Evolutionary conservation across 257 asterid species (phyloP), one percentile per base, ranked within the genome.

Genomic region (Solanum sparsipilum): DNA sequence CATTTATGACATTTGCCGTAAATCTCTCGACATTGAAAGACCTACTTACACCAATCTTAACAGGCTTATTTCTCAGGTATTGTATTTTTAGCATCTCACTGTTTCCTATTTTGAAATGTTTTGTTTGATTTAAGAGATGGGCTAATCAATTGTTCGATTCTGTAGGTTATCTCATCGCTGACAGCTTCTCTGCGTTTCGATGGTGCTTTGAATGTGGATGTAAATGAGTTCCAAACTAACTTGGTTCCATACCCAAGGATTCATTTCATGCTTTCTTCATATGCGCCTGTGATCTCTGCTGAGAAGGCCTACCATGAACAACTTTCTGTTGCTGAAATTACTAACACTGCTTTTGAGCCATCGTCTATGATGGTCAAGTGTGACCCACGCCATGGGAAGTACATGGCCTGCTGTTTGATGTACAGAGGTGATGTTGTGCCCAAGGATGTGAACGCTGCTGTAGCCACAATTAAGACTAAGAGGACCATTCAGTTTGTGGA

Each of bases 351-450:
- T 0, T 96, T 96, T 5, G 99, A 96, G 93, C 99, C 99, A 18
- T 96, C 99, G 0, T 96, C 99, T 81, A 96, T 96, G 99, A 96
- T 96, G 99, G 99, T 96, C 2, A 96, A 96, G 29, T 96, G 99
- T 6, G 99, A 96, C 52, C 99, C 99, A 0, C 98, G 99, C 76
- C 99, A 96, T 11, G 99, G 99, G 2, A 96, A 96, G 27, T 96
- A 96, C 97, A 96, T 96, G 99, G 99, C 99, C 18, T 96, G 99
- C 90, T 96, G 99, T 70, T 82, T 96, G 91, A 96, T 96, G 99
- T 96, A 96, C 95, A 87, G 99, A 82, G 99, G 99, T 7, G 99
- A 96, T 74, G 99, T 95, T 0, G 99, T 96, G 7, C 99, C 99
- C 23, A 96, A 96, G 92, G 99, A 96, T 21, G 99, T 96, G 75